Conservation (phyloP, 805 yeast species). For the Saccharomycopsis fodiens region DNA sequence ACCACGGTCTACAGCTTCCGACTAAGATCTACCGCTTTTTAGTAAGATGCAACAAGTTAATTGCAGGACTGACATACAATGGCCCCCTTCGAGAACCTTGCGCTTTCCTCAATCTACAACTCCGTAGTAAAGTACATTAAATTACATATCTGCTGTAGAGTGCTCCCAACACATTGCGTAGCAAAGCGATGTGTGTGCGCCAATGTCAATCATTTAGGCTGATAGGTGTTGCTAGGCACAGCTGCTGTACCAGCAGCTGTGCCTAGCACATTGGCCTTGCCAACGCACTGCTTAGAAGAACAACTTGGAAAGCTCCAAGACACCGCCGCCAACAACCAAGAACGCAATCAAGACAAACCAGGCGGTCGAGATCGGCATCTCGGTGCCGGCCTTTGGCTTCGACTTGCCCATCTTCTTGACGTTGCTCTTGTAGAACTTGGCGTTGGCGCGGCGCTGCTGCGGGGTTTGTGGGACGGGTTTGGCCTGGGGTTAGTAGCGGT, state of each 20-base stretch:
- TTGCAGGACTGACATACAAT: no score
- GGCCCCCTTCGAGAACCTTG: no score
- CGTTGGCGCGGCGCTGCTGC: conserved; percentile 38
- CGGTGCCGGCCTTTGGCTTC: conserved; percentile 25
- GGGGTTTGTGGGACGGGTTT: conserved; percentile 35
- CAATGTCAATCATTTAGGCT: not conserved
- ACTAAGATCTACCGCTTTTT: no score
- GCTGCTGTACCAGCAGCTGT: no score
- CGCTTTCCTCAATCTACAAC: no score
- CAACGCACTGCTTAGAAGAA: conserved; percentile 29
- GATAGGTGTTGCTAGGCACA: no score
- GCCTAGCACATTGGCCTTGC: not conserved
- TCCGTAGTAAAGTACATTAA: no score
- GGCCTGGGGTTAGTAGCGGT: conserved; percentile 23
- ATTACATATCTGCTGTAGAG: no score
- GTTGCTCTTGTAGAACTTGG: conserved; percentile 36
- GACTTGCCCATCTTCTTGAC: conserved; percentile 36
- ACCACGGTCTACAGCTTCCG: no score
- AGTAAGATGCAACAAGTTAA: no score
- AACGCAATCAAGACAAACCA: conserved; percentile 36
- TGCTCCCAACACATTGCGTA: no score
- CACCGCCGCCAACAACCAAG: conserved; percentile 41
- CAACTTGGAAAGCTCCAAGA: conserved; percentile 34
- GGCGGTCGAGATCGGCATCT: conserved; percentile 33
- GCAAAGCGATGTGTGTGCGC: no score